Percentiles rank a stretch among this genome's conserved stretches.
phyloP scores from a whole-genome alignment of 768 basidiomycete species.

The Pulveroboletus sp. region DNA sequence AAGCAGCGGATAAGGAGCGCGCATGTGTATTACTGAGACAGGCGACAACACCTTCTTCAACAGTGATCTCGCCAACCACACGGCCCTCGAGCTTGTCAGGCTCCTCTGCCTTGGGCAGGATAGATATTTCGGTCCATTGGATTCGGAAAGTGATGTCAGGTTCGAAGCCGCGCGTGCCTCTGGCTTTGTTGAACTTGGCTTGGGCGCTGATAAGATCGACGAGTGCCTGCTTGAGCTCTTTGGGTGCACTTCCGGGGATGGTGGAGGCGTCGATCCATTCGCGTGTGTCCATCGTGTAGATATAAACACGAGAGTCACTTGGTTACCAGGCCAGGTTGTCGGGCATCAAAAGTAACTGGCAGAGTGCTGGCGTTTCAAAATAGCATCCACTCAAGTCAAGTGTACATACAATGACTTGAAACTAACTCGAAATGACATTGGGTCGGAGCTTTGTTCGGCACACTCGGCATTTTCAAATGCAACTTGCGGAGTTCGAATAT shows the following conservation, averaged over 20 bases:
- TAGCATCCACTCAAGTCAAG: no score
- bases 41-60: slow-evolving; percentile 37
- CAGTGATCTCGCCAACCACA: slow-evolving; percentile 43
- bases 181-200: slow-evolving; percentile 6
- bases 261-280: slow-evolving; percentile 17
- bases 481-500: no score
- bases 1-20: background rate
- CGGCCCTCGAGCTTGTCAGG: slow-evolving; percentile 41
- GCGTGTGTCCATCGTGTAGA: slow-evolving; percentile 9
- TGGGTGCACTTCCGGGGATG: slow-evolving; percentile 30
- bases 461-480: no score
- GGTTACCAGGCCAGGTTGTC: no score
- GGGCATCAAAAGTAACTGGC: no score
- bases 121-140: slow-evolving; percentile 39
- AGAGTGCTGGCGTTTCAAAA: no score
- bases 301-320: no score
- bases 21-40: background rate
- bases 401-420: no score
- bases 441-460: no score
- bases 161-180: slow-evolving; percentile 21
- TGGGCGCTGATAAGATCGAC: slow-evolving; percentile 14
- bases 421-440: no score
- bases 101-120: slow-evolving; percentile 44
- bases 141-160: slow-evolving; percentile 24
- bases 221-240: slow-evolving; percentile 25